These are phyloP conservation scores for Ganoderma lucidum DNA, from an alignment of 1,284 basidiomycete species.

Conservation along the genomic window DNA sequence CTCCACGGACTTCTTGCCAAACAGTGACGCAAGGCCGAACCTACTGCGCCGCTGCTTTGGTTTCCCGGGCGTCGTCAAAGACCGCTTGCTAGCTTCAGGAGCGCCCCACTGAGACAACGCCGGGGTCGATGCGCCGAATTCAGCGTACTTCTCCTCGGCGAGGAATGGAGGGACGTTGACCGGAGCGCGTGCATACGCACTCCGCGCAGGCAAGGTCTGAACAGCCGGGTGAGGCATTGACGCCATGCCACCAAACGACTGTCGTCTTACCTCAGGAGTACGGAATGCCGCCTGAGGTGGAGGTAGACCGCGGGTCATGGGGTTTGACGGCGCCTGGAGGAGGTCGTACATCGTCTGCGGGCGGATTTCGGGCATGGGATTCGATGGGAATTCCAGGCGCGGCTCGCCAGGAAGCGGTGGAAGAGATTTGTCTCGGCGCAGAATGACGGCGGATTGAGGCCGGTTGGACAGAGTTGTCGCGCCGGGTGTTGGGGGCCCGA, in stretches of 20 bases:
- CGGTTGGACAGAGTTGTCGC: conserved; percentile 41
- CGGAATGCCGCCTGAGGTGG: conserved; percentile 74
- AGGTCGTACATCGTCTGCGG: conserved; percentile 75
- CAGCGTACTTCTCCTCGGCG: conserved; percentile 57
- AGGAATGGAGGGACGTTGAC: conserved; percentile 44
- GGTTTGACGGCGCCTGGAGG: conserved; percentile 49
- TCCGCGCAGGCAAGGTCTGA: conserved; percentile 53
- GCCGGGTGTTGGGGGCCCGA: conserved; percentile 43
- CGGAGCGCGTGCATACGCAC: conserved; percentile 31
- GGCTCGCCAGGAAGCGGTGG: conserved; percentile 75
- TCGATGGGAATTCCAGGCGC: conserved; percentile 45
- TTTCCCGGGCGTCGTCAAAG: conserved; percentile 35
- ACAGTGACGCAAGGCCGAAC: conserved; percentile 70
- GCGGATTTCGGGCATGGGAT: conserved; percentile 51
- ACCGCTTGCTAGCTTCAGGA: conserved; percentile 49
- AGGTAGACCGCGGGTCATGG: conserved; percentile 54
- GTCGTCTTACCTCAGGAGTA: conserved; percentile 61
- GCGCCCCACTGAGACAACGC: conserved; percentile 66
- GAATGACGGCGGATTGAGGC: conserved; percentile 42
- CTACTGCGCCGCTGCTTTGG: conserved; percentile 58
- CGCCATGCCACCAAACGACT: conserved; percentile 75
- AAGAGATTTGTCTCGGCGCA: conserved; percentile 75
- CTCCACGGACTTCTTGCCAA: conserved; percentile 30
- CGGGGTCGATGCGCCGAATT: conserved; percentile 71
- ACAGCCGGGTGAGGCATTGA: conserved; percentile 59